These are phyloP conservation scores for Geranium brycei DNA, from an alignment of 345 rosid species.

Conservation along the genomic window DNA sequence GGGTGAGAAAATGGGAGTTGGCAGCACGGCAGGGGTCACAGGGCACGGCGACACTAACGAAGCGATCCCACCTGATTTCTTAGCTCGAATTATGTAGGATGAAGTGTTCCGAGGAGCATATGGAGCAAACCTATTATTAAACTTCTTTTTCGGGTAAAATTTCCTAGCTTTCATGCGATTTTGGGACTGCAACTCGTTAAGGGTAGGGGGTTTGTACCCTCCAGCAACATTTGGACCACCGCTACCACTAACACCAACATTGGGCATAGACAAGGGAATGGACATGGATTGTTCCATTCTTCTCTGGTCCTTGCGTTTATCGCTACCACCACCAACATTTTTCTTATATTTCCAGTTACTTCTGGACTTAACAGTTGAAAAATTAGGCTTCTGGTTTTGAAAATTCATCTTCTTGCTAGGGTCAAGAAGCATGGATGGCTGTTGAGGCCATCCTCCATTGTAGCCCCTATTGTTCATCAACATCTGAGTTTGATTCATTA, in stretches of 20 bases:
- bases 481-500: conserved; percentile 19
- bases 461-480: conserved; percentile 34
- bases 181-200: conserved; percentile 69
- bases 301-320: conserved; percentile 26
- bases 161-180: conserved; percentile 63
- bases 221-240: conserved; percentile 12
- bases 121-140: conserved; percentile 58
- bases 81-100: conserved; percentile 72
- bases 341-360: conserved; percentile 81
- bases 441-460: conserved; percentile 24
- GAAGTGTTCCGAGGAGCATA: conserved; percentile 91
- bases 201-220: conserved; percentile 72
- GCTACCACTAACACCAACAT: neutral
- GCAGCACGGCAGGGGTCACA: conserved; percentile 77
- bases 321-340: conserved; percentile 10
- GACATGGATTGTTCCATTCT: conserved; percentile 29
- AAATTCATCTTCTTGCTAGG: conserved; percentile 26
- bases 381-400: conserved; percentile 8
- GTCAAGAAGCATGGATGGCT: conserved; percentile 14
- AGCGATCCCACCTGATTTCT: conserved; percentile 82
- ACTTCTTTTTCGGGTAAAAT: conserved; percentile 61
- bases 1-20: conserved; percentile 72
- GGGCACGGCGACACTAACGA: conserved; percentile 92
- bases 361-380: conserved; percentile 7
- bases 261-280: conserved; percentile 4